Percentiles rank a stretch among this genome's conserved stretches.
These are phyloP conservation scores for Kwoniella shivajii DNA, from an alignment of 1,284 basidiomycete species.

Conservation along the genomic window DNA sequence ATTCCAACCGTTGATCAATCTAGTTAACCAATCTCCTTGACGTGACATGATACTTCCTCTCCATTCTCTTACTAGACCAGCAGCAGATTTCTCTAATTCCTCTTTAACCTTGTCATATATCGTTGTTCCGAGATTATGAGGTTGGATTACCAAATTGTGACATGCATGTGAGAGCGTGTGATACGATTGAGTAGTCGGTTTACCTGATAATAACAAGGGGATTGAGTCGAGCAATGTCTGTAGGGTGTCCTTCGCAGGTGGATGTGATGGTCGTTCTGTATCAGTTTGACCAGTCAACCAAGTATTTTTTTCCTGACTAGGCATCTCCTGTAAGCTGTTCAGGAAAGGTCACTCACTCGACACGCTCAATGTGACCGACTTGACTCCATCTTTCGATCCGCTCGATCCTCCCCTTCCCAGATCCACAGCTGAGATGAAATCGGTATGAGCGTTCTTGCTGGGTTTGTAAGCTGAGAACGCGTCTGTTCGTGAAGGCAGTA, in stretches of 20 bases:
- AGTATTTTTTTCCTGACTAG: not conserved
- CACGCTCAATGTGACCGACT: slow-evolving; percentile 27
- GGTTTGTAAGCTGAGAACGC: slow-evolving; percentile 42
- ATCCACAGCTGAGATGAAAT: slow-evolving; percentile 29
- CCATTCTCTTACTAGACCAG: slow-evolving; percentile 30
- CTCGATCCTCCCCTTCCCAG: slow-evolving; percentile 9
- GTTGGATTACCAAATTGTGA: slow-evolving; percentile 29
- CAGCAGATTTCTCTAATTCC: slow-evolving; percentile 26
- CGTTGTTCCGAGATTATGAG: slow-evolving; percentile 21
- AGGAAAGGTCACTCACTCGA: slow-evolving; percentile 17
- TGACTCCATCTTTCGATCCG: slow-evolving; percentile 8
- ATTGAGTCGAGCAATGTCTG: slow-evolving; percentile 23
- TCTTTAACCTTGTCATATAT: slow-evolving; percentile 30
- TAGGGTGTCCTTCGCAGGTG: slow-evolving; percentile 15
- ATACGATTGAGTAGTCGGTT: slow-evolving; percentile 29
- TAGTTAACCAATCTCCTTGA: slow-evolving; percentile 35
- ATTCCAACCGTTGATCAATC: slow-evolving; percentile 33
- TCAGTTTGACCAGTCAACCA: too few relatives aligned
- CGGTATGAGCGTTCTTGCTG: slow-evolving; percentile 42
- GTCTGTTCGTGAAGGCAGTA: slow-evolving; percentile 25
- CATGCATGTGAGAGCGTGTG: slow-evolving; percentile 34
- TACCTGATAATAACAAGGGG: slow-evolving; percentile 28
- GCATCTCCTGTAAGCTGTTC: not conserved
- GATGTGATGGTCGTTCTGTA: slow-evolving; percentile 1
- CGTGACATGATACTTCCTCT: slow-evolving; percentile 31